phyloP scores from a whole-genome alignment of 2,329 filamentous ascomycete genomes.

The Nigrospora osmanthi region DNA sequence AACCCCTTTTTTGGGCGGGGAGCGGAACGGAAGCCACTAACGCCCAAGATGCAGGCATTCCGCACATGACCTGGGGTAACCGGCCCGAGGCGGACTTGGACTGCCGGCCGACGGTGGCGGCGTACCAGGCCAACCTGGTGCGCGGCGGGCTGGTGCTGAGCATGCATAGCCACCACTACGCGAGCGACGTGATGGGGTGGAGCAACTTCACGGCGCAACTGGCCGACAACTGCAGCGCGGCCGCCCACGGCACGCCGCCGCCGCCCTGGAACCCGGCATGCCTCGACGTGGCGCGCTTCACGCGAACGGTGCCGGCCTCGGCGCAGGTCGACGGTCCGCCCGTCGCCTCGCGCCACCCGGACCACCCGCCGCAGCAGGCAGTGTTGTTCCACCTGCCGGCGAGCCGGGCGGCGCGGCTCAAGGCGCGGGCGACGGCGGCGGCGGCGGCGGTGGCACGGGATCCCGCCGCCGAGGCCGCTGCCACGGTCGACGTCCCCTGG shows the following conservation, averaged over 20 bases:
- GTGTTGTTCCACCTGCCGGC: slow-evolving; percentile 34
- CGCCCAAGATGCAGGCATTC: slow-evolving; percentile 16
- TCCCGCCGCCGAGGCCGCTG: too few species aligned
- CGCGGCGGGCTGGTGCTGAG: slow-evolving; percentile 31
- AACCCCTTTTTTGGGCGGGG: too few species aligned
- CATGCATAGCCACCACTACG: slow-evolving; percentile 33
- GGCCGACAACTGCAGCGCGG: slow-evolving; percentile 32
- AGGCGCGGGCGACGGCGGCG: slow-evolving; percentile 22
- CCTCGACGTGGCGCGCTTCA: slow-evolving; percentile 26
- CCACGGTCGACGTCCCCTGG: too few species aligned
- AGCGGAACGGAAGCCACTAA: too few species aligned
- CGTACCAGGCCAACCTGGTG: slow-evolving; percentile 33
- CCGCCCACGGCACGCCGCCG: slow-evolving; percentile 17
- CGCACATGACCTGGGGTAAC: slow-evolving; percentile 29
- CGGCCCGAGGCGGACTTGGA: slow-evolving; percentile 27
- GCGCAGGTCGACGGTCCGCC: slow-evolving; percentile 22
- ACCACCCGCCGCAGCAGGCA: slow-evolving; percentile 12
- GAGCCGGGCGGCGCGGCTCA: slow-evolving; percentile 32
- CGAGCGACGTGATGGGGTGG: slow-evolving; percentile 34
- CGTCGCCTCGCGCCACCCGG: slow-evolving; percentile 18
- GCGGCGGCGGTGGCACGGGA: too few species aligned
- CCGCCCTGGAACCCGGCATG: slow-evolving; percentile 26
- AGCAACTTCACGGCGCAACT: slow-evolving; percentile 27
- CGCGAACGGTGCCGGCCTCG: slow-evolving; percentile 17
- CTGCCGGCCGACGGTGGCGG: slow-evolving; percentile 22